Evolutionary conservation across 768 basidiomycete genomes (phyloP), one percentile per base, ranked within the genome.

Genomic region (Xerocomus potaroensis): DNA sequence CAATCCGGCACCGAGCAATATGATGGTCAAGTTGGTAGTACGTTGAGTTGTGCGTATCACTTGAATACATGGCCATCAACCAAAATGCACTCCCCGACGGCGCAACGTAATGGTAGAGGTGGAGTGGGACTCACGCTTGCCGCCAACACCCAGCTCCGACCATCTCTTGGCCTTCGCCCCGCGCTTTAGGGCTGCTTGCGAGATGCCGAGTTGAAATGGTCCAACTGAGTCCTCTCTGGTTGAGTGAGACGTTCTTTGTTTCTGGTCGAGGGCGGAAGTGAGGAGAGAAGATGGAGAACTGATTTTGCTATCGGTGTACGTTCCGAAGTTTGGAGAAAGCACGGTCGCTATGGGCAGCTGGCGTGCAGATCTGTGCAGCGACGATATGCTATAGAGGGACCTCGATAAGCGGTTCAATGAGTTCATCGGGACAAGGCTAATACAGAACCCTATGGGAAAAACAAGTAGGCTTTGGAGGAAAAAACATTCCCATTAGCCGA

Each of bases 1-100:
- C 21, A 92, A 70, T 15, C 87, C 84, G 5, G 88, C 90, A n/a
- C 90, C 90, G 24, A 90, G 68, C 15, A 92, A 59, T 45, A 80
- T 79, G 33, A 81, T 77, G 8, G 72, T 67, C 19, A 79, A 52
- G 50, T 75, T 80, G 6, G 76, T 69, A 43, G 76, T 76, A 39
- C 79, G 66, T 31, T 76, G 74, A 1, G 79, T 76, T 30, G 75
- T 56, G 46, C 58, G 62, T 22, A 64, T 23, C 44, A 54, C 55
- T 59, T 33, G 27, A 43, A 27, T 14, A 37, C 16, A 33, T 29
- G 26, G 11, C 24, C 30, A 26, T 51, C 35, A 45, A 29, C 29
- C 12, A 33, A 15, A 27, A 23, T 11, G n/a, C n/a, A 41, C 39
- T 26, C 19, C n/a, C 21, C 16, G n/a, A 37, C 18, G 23, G 36